Evolutionary conservation across 2,329 filamentous ascomycete genomes (phyloP), one percentile per base, ranked within the genome.

Genomic region (Lizonia empirigonia): DNA sequence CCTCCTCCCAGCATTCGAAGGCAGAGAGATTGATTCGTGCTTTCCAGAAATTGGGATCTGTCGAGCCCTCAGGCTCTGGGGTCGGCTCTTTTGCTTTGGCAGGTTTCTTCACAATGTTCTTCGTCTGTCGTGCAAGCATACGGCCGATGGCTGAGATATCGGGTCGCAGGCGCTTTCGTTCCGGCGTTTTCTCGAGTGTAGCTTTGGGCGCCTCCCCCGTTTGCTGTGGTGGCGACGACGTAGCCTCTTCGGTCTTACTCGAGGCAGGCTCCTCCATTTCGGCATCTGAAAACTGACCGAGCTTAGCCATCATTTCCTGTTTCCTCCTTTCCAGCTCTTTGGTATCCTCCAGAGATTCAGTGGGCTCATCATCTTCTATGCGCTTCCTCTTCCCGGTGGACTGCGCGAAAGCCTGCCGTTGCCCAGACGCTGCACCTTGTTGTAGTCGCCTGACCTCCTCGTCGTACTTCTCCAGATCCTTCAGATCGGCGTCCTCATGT

Each of bases 1-100:
- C 68, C 38, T 73, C 68, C n/a, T 89, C 81, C 55, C 85, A 84
- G 72, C 92, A 97, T 70, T 97, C 93, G 1, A 95, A 89, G 18
- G 90, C 92, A 19, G 83, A 82, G 54, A 96, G 85, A 9, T 78
- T 81, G 53, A 97, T 86, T 59, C 85, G 90, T 4, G 83, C 76
- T 59, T 84, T 84, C 92, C 92, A 97, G 18, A 83, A 80, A 23
- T 88, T 80, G 0, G 81, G 74, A 35, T 84, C 79, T 35, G 82
- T 58, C 27, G 60, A 60, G 7, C 58, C 59, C 33, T 66, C 65
- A 8, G 60, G 60, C 29, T 68, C 66, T 12, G 62, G 56, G 8
- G 54, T 38, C 27, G 56, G 37, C 18, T 68, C 63, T 36, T 66
- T 63, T 0, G 49, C 36, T 33, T 60, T 64, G 33, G 39, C 24